Percentiles rank a stretch among this genome's conserved stretches.
Evolutionary conservation across 331 rosid species (phyloP).

Genomic region (Phaseolus coccineus): DNA sequence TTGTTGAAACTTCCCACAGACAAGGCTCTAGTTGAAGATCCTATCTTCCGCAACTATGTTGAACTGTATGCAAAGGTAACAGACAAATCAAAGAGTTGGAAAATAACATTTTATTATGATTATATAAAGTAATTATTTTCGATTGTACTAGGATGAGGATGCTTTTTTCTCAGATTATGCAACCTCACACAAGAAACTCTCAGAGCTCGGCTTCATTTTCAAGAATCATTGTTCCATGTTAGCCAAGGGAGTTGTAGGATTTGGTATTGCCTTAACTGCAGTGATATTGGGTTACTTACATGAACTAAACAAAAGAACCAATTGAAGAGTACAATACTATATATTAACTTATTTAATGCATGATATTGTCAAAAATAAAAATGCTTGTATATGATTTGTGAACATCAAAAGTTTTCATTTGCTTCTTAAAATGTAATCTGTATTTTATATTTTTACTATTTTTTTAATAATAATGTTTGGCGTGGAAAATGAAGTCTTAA

Average conservation of each 20-base stretch:
- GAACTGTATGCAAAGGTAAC: constrained; percentile 69
- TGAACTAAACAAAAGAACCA: constrained; percentile 33
- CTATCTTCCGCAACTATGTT: constrained; percentile 56
- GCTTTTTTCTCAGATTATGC: constrained; percentile 75
- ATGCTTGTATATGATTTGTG: background rate
- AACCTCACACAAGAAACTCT: constrained; percentile 81
- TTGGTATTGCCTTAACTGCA: constrained; percentile 51
- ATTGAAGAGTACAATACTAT: background rate
- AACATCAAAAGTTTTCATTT: background rate
- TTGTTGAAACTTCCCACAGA: constrained; percentile 78
- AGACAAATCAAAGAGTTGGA: background rate
- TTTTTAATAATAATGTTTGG: too few species aligned
- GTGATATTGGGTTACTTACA: constrained; percentile 48
- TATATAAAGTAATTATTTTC: background rate
- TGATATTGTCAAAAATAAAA: background rate
- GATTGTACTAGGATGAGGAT: constrained; percentile 69
- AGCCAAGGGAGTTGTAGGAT: constrained; percentile 37
- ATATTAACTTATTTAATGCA: too few species aligned
- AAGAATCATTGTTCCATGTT: constrained; percentile 32
- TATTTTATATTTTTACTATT: background rate
- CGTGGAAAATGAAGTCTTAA: too few species aligned
- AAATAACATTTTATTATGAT: background rate
- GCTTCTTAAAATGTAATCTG: background rate
- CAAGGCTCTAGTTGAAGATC: constrained; percentile 66
- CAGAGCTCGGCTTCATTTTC: constrained; percentile 71